These are phyloP conservation scores for Pogostemon cablin DNA, from an alignment of 257 asterid species.

Conservation along the genomic window DNA sequence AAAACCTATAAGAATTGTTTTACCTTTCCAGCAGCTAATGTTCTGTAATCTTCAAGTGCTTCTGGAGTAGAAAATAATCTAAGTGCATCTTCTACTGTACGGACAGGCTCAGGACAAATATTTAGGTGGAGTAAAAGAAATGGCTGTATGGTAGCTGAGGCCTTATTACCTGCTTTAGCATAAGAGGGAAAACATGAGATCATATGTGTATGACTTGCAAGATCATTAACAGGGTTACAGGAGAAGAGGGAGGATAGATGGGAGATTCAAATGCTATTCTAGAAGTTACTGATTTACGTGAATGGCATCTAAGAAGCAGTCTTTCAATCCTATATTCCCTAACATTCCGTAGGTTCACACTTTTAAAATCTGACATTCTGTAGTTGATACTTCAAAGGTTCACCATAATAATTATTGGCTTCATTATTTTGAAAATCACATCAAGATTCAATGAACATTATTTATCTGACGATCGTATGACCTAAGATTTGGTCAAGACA, in stretches of 20 bases:
- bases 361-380: not conserved
- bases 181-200: constrained; percentile 27
- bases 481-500: constrained; percentile 19
- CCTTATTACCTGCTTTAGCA: constrained; percentile 59
- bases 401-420: not conserved
- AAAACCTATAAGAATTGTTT: constrained; percentile 8
- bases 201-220: constrained; percentile 11
- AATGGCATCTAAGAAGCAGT: constrained; percentile 13
- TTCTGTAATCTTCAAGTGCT: constrained; percentile 73
- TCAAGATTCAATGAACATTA: not conserved
- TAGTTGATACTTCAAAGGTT: not conserved
- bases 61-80: constrained; percentile 73
- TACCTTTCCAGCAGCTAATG: constrained; percentile 73
- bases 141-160: constrained; percentile 83
- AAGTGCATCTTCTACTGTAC: constrained; percentile 79
- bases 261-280: constrained; percentile 2
- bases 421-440: constrained; percentile 11
- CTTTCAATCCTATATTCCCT: constrained; percentile 1
- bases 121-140: constrained; percentile 85
- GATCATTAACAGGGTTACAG: constrained; percentile 14
- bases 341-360: not conserved
- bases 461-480: not conserved
- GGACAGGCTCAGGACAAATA: constrained; percentile 67
- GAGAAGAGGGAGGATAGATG: constrained; percentile 21
- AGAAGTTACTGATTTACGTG: not conserved